Conservation (phyloP, 371 early-diverging fungal species). For the Mortierella sp. region DNA sequence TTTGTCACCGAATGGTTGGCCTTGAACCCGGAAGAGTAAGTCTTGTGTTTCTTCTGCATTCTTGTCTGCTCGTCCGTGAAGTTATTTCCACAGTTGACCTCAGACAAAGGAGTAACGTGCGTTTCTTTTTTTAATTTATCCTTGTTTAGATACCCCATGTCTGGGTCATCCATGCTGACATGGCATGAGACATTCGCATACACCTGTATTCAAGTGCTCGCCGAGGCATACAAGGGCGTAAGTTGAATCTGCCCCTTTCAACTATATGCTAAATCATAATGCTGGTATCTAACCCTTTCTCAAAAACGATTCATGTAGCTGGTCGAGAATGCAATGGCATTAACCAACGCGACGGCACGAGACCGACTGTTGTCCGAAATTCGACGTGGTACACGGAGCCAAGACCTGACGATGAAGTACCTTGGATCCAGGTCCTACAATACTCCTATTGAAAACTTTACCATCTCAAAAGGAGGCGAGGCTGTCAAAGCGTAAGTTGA, state of each 20-base stretch:
- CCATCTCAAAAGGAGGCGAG: constrained; percentile 53
- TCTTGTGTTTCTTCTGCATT: too few species aligned
- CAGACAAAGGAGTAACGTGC: not conserved
- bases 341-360: constrained; percentile 20
- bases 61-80: not conserved
- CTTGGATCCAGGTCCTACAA: constrained; percentile 14
- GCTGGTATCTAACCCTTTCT: not conserved
- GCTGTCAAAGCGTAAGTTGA: constrained; percentile 16
- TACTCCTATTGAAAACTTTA: constrained; percentile 34
- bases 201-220: constrained; percentile 69
- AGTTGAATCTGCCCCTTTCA: not conserved
- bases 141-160: constrained; percentile 53
- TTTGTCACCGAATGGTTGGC: constrained; percentile 64
- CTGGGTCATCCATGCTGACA: constrained; percentile 60
- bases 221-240: constrained; percentile 62
- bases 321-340: constrained; percentile 17
- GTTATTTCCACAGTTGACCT: too few species aligned
- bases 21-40: constrained; percentile 64
- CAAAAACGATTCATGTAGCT: too few species aligned
- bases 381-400: constrained; percentile 36
- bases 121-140: constrained; percentile 38
- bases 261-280: not conserved
- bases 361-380: constrained; percentile 14
- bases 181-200: constrained; percentile 62
- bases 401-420: constrained; percentile 21